Evolutionary conservation across 768 basidiomycete genomes (phyloP).

Genomic region (Hirschioporus abietinus): DNA sequence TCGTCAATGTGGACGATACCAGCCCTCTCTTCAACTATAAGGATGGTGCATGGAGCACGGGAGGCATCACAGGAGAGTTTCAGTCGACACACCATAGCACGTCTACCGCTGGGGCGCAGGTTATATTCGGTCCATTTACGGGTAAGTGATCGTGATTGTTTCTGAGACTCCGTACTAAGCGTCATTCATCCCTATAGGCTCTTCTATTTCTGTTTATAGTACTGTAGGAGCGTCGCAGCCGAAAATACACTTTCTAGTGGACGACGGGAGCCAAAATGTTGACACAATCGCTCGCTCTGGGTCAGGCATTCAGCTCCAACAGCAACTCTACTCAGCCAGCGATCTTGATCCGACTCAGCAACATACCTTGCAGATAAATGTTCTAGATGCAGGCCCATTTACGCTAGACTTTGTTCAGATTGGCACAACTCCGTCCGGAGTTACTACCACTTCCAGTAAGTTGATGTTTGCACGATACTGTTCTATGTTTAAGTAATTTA

Average conservation of each 20-base stretch:
- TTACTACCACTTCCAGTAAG: conserved; percentile 2
- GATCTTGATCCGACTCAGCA: not conserved
- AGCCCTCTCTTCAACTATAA: not conserved
- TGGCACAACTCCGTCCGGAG: not conserved
- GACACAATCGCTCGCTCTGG: not conserved
- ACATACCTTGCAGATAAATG: not conserved
- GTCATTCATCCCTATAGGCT: not conserved
- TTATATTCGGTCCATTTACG: not conserved
- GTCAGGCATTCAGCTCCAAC: not conserved
- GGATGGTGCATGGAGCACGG: not conserved
- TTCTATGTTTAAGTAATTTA: not conserved
- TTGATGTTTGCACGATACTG: not conserved
- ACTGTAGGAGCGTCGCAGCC: not conserved
- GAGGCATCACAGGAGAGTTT: not conserved
- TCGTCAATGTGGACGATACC: not conserved
- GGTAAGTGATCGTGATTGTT: not conserved
- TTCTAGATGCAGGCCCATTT: conserved; percentile 2
- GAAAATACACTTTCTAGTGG: not conserved
- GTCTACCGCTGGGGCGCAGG: not conserved
- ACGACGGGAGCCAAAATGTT: not conserved
- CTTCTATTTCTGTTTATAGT: not conserved
- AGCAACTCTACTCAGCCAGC: not conserved
- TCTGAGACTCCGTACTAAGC: not conserved
- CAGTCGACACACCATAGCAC: not conserved
- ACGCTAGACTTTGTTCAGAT: not conserved